phyloP scores from a whole-genome alignment of 352 stramenopile genomes.

The Thraustotheca clavata region DNA sequence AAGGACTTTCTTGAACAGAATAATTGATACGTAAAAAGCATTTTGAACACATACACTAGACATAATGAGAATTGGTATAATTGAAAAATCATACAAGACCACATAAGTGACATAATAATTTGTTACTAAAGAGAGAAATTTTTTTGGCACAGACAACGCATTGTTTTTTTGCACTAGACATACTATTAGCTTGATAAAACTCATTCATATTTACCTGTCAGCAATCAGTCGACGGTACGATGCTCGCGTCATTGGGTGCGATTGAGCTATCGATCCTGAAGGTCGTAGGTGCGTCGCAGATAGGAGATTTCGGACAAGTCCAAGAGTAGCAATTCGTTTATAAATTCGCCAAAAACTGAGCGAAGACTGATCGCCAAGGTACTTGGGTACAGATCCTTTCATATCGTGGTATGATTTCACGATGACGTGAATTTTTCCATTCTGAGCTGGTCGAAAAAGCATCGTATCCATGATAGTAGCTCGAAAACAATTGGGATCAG shows the following conservation, averaged over 20 bases:
- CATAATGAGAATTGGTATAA: not conserved
- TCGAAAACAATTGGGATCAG: not conserved
- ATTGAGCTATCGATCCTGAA: constrained; percentile 8
- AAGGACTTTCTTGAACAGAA: not conserved
- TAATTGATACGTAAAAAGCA: constrained; percentile 9
- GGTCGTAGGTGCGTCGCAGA: not conserved
- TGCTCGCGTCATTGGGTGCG: constrained; percentile 4
- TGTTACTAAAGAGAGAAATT: not conserved
- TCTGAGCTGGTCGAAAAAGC: constrained; percentile 16
- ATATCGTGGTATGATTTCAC: constrained; percentile 19
- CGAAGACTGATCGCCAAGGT: constrained; percentile 17
- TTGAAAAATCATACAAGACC: not conserved
- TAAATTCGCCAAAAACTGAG: constrained; percentile 17
- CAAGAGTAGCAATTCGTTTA: constrained; percentile 7
- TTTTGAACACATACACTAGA: constrained; percentile 12
- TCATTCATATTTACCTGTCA: too few relatives aligned
- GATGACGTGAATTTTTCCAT: constrained; percentile 21
- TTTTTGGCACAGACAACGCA: constrained; percentile 3
- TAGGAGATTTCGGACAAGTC: constrained; percentile 10
- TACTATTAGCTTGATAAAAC: not conserved
- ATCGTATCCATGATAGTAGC: constrained; percentile 5
- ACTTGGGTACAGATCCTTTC: constrained; percentile 7
- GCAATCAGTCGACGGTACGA: constrained; percentile 3
- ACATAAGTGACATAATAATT: not conserved
- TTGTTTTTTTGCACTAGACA: not conserved